Evolutionary conservation across 331 rosid species (phyloP), one percentile per base, ranked within the genome.

Genomic region (Malus hybrid): DNA sequence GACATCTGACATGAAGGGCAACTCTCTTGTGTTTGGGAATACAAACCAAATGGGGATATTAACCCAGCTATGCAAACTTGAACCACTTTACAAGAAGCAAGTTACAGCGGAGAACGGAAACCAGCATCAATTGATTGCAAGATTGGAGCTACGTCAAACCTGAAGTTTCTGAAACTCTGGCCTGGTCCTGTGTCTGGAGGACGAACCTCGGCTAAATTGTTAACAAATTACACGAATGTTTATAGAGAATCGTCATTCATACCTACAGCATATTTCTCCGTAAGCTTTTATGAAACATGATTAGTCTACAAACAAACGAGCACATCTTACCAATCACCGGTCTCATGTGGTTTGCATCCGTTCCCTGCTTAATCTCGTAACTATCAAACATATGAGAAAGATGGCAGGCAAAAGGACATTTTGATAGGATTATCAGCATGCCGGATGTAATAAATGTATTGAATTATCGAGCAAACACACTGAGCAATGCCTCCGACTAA

Each of bases 141-240:
- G 73, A 93, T 82, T 24, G 90, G 57, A 63, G 82, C 82, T 65
- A 84, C 76, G 32, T 84, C 93, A 59, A 88, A 90, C 87, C 77
- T 88, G 87, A 90, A 91, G 88, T 72, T 88, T 87, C 91, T 86
- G 79, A 85, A 86, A 86, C 93, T 88, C 83, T 59, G 83, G 72
- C 96, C 87, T 9, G 97, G 94, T 18, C 85, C 82, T 19, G 60
- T 16, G 67, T 81, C 85, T 62, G 74, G 48, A 74, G 74, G 27
- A 46, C 50, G 85, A 74, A 79, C 73, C 50, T 83, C 94, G 65
- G 88, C 33, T 3, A 31, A 31, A 3, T 31, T 4, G 33, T 4
- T 31, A 3, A 31, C 33, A 31, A 31, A 31, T 31, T 31, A 31
- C 33, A 31, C 0, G 4, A 31, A 31, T 31, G 33, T 3, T 31